Percentiles rank a stretch among this genome's conserved stretches.
phyloP scores from a whole-genome alignment of 208 protist species.

The Leishmania mexicana region DNA sequence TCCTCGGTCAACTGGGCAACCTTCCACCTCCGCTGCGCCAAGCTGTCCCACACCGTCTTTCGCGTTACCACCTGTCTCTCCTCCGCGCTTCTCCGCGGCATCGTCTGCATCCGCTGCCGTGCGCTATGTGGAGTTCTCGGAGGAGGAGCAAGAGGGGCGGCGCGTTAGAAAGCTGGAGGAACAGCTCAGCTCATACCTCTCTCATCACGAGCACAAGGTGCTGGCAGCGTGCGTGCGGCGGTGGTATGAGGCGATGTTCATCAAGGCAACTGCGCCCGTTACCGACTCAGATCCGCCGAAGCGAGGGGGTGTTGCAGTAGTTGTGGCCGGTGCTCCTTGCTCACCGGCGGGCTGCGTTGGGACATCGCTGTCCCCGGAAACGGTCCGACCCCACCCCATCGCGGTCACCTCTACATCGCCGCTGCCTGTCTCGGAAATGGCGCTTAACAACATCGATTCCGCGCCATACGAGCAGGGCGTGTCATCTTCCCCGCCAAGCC shows the following conservation, averaged over 20 bases:
- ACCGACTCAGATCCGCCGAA: neutral
- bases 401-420: neutral
- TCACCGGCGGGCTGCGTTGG: neutral
- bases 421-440: neutral
- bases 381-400: neutral
- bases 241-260: constrained; percentile 70
- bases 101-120: constrained; percentile 1
- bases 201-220: constrained; percentile 30
- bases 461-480: neutral
- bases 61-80: neutral
- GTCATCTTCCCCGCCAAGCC: neutral
- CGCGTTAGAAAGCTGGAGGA: constrained; percentile 27
- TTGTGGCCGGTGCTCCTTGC: neutral
- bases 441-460: neutral
- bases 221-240: constrained; percentile 45
- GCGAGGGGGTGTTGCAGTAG: neutral
- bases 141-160: constrained; percentile 20
- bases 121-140: constrained; percentile 11
- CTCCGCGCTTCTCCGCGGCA: constrained; percentile 1
- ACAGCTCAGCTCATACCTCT: constrained; percentile 30
- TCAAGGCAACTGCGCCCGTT: constrained; percentile 21
- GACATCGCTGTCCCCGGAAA: neutral
- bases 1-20: neutral
- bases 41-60: constrained; percentile 1
- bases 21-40: neutral